Evolutionary conservation across 106 monocot genomes (phyloP), one percentile per base, ranked within the genome.

Genomic region (Dendrobium huoshanense): DNA sequence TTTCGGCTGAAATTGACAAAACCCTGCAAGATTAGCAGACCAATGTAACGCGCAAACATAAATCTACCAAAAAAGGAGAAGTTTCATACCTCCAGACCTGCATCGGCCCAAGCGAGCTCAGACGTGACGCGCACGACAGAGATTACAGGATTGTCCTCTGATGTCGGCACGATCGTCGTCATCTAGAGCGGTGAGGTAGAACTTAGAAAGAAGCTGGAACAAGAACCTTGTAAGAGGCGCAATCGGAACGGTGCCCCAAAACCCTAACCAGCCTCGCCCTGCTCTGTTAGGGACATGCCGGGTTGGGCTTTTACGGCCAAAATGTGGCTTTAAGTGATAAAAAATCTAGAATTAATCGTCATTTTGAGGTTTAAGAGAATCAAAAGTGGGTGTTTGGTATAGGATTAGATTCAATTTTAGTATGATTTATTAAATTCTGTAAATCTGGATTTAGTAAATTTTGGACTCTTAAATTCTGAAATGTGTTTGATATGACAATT

Each of bases 81-180:
- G 24, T 24, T 24, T 65, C 64, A 4, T 70, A 96, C 97, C 92
- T 99, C 98, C 1, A 93, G 88, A 6, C 98, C 98, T 7, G 91
- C 92, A 73, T 99, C 98, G 15, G 91, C 89, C 98, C 98, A 99
- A 16, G 98, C 83, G 49, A 95, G 91, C 85, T 95, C 98, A 18
- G 95, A 86, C 1, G 98, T 89, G 80, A 89, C 89, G 22, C 91
- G 86, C 27, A 95, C 95, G 18, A 95, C 93, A 29, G 86, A 79
- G 79, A 98, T 82, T 54, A 83, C 89, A 0, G 98, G 98, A 75
- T 93, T 92, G 19, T 99, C 95, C 78, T 99, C 98, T 22, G 98
- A 88, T 9, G 90, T 86, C 0, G 89, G 80, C 25, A 99, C 82
- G 73, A 99, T 79, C 25, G 92, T 90, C 80, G 98, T 55, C 98